Base-by-base conservation (phyloP, 2,329 filamentous ascomycete species). In the Colletotrichum navitas region DNA sequence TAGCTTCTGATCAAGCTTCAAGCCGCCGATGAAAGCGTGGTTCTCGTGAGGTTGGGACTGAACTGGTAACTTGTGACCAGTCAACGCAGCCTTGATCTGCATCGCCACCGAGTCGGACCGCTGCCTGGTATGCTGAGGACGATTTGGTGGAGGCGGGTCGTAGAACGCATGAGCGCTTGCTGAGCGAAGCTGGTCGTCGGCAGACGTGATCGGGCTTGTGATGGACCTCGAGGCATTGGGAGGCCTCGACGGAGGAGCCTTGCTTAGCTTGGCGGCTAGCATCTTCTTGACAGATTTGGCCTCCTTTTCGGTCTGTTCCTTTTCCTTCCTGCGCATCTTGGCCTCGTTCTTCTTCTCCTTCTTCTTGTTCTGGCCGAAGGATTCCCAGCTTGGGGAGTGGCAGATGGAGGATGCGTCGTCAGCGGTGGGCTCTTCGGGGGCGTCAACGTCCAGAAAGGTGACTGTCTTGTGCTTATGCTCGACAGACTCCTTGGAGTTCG, bases 361-460 rank as follows among this genome's bases (percentile, higher is more conserved):
- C 76, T 84, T 86, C 75, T 86, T 88, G 74, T 82, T 85, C 26
- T 85, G 83, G 3, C 84, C 83, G 74, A 88, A 88, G 29, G 87
- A 85, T 73, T 90, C 88, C 89, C 89, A 91, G 66, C 85, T 89
- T 1, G 89, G 89, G 1, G 89, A 91, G 66, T 89, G 87, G 72
- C 89, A 91, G 65, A 90, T 88, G 0, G 81, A 80, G 16, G 84
- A 86, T 4, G 84, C 85, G 59, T 83, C 79, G 60, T 84, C 84
- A 3, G 83, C 85, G 73, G 79, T 77, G n/a, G 76, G 68, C 34
- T 79, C 77, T 49, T 78, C 78, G 36, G 78, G 74, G 24, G 65
- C 78, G 71, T 79, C 77, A 8, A 80, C 79, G 39, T 80, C 78
- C 29, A 81, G 76, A 62, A 84, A 83, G 29, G 82, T 82, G 45